These are phyloP conservation scores for Arabidopsis arenosa DNA, from an alignment of 345 rosid genomes.

Conservation along the genomic window DNA sequence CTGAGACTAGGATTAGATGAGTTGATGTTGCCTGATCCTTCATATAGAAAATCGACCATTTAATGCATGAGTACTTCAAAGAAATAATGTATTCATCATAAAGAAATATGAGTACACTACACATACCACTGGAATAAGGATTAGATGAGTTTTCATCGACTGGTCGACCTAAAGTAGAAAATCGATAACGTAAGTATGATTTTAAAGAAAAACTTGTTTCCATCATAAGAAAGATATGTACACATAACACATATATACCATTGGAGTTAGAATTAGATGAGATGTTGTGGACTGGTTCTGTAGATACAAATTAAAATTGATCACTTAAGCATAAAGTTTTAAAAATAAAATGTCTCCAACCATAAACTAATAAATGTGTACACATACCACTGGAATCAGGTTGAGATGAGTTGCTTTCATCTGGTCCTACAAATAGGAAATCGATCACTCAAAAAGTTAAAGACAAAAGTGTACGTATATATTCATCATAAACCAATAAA, in stretches of 20 bases:
- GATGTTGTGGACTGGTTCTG: not conserved
- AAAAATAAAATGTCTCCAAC: not conserved
- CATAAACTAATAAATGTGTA: not conserved
- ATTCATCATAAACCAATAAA: too few species aligned
- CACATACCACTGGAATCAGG: not conserved
- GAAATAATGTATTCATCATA: not conserved
- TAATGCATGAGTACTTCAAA: too few species aligned
- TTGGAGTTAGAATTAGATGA: too few species aligned
- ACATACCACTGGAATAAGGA: not conserved
- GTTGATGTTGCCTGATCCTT: too few species aligned
- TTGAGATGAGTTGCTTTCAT: not conserved
- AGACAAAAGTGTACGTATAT: not conserved
- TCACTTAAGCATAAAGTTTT: not conserved
- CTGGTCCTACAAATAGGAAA: not conserved
- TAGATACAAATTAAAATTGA: not conserved
- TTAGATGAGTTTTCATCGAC: not conserved
- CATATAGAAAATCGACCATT: too few species aligned
- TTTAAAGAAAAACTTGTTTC: too few species aligned
- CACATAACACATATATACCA: too few species aligned
- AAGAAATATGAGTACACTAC: too few species aligned
- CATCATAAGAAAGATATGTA: too few species aligned
- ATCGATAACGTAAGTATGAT: too few species aligned
- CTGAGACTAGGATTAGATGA: not conserved
- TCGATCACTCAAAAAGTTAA: not conserved
- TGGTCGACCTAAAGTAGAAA: not conserved